phyloP scores from a whole-genome alignment of 192 early-diverging fungal genomes.

The Umbelopsis sp. region DNA sequence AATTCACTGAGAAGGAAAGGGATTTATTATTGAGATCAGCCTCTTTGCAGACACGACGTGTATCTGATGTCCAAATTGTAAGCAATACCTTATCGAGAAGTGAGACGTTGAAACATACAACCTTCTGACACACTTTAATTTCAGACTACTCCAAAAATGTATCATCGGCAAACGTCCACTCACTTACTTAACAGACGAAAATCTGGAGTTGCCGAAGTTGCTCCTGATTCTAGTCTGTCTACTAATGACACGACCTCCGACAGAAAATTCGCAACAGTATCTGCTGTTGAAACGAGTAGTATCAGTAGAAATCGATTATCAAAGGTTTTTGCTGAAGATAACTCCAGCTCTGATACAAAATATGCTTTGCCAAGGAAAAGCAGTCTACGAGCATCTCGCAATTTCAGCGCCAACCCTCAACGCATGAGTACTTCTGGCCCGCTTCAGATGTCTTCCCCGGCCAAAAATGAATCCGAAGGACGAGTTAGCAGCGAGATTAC shows the following conservation, averaged over 20 bases:
- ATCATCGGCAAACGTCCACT: conserved; percentile 8
- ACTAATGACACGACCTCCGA: neutral
- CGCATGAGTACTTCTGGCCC: neutral
- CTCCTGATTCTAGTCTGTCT: neutral
- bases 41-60: conserved; percentile 5
- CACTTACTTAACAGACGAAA: neutral
- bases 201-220: neutral
- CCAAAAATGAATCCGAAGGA: neutral
- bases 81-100: neutral
- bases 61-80: conserved; percentile 2
- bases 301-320: neutral
- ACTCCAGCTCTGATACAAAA: neutral
- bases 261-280: neutral
- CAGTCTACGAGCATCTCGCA: conserved; percentile 4
- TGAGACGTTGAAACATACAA: neutral
- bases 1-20: neutral
- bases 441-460: neutral
- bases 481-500: neutral
- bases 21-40: conserved; percentile 2
- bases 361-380: conserved; percentile 3
- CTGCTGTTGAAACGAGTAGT: neutral
- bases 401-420: neutral
- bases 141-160: conserved; percentile 10
- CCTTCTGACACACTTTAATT: neutral
- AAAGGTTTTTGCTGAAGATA: neutral